Evolutionary conservation across 1,139 yeast species (phyloP), one percentile per base, ranked within the genome.

Genomic region (Yamadazyma triangularis): DNA sequence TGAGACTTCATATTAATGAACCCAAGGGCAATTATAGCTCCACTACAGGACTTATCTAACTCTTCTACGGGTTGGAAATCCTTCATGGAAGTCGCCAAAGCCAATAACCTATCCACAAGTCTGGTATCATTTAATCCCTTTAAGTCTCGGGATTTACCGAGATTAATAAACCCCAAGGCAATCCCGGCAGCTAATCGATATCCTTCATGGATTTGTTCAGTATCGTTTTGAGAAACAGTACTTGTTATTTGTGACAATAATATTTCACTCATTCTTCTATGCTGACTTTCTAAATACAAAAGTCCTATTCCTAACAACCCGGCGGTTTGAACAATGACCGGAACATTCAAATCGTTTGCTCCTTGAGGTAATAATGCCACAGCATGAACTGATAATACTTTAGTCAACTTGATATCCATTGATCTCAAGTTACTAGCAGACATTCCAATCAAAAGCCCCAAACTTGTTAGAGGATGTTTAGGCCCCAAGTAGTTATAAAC

Each of bases 401-500:
- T 89, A 0, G 96, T 87, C 29, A 93, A 62, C 47, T 87, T 88
- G 29, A 80, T 69, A 60, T 91, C 91, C 88, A 84, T 84, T 0
- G 93, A 65, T 1, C 97, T 91, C 42, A 71, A 66, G 40, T 80
- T 65, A 55, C 96, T 86, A 0, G 96, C 96, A 10, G 96, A 79
- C 87, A 91, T 82, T 2, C 99, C 99, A 18, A 93, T 61, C 21
- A 93, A 62, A 26, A 91, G 61, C 0, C 96, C 97, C 24, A 88
- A 80, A 53, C 95, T 85, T 0, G 95, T 86, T 30, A 76, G 73
- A 2, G 83, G 77, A 49, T 86, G 91, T 46, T 93, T 89, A 1
- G 96, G 95, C 0, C 96, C 95, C 31, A 93, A 60, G 43, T 88
- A 89, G 48, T 91, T 89, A 55, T 88, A 93, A 19, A 93, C 84